A percentile compares a stretch with the other conserved stretches of the same genome.
Evolutionary conservation across 202 grass and related monocot species (phyloP).

Genomic region (Eragrostis tef): DNA sequence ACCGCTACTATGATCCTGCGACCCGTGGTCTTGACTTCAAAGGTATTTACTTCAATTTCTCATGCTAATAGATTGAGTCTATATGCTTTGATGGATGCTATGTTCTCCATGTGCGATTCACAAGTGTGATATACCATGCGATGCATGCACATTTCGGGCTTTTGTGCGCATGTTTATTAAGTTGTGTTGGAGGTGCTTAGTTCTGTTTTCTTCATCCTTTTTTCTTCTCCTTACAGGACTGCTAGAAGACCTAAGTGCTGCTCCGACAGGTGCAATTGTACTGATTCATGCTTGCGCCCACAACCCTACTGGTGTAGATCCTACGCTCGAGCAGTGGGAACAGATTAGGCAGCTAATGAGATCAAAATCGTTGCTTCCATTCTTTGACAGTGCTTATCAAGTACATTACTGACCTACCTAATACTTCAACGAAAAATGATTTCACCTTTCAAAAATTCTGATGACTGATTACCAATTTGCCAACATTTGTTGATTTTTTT

Average conservation of each 20-base stretch:
- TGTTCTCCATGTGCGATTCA: not conserved
- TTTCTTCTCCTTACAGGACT: constrained; percentile 60
- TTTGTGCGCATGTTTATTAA: constrained; percentile 6
- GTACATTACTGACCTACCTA: constrained; percentile 41
- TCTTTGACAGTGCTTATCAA: constrained; percentile 99
- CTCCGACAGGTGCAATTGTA: constrained; percentile 81
- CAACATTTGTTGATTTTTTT: constrained; percentile 28
- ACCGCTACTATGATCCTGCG: constrained; percentile 92
- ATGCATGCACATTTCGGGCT: not conserved
- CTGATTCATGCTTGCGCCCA: constrained; percentile 98
- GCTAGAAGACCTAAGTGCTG: constrained; percentile 77
- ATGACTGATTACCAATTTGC: not conserved
- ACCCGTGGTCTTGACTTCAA: constrained; percentile 80
- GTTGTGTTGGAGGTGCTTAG: not conserved
- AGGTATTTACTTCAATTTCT: constrained; percentile 52
- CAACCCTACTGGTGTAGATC: constrained; percentile 96
- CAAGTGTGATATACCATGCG: not conserved
- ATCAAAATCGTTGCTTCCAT: constrained; percentile 86
- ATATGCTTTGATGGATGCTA: constrained; percentile 4
- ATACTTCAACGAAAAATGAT: constrained; percentile 16
- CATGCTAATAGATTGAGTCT: not conserved
- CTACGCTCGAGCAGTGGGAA: constrained; percentile 87
- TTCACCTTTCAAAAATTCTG: not conserved
- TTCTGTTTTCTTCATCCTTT: constrained; percentile 21
- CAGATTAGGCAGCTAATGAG: constrained; percentile 82